Percentiles rank a stretch among this genome's conserved stretches.
phyloP scores from a whole-genome alignment of 228 moss, liverwort and hornwort genomes.

The Sphagnum fallax region DNA sequence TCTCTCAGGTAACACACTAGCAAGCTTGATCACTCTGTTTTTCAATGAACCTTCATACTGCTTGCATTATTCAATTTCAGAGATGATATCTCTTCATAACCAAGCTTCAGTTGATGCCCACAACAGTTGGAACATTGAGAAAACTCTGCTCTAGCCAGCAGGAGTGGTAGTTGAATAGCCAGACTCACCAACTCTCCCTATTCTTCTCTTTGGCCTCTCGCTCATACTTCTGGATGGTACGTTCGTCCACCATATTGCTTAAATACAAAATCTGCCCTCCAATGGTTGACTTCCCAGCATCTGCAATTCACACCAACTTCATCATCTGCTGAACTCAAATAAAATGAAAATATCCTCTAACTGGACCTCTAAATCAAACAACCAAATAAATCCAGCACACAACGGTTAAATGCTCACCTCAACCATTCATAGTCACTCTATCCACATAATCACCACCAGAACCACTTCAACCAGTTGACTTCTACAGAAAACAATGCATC shows the following conservation, averaged over 20 bases:
- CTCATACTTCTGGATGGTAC: slow-evolving; percentile 91
- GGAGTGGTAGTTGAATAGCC: too few species aligned
- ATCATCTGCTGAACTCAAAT: not conserved
- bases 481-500: too few species aligned
- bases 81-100: too few species aligned
- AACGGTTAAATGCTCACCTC: too few species aligned
- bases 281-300: slow-evolving; percentile 96
- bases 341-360: not conserved
- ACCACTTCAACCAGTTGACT: too few species aligned
- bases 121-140: not conserved
- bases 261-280: slow-evolving; percentile 92
- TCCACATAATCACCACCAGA: too few species aligned
- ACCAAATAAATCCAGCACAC: too few species aligned
- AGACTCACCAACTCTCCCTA: slow-evolving; percentile 86
- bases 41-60: too few species aligned
- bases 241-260: slow-evolving; percentile 90
- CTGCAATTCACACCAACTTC: slow-evolving; percentile 14
- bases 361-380: not conserved
- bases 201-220: slow-evolving; percentile 94
- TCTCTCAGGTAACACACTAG: not conserved
- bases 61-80: too few species aligned
- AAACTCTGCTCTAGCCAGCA: too few species aligned
- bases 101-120: not conserved
- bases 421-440: too few species aligned
- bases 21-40: not conserved